Evolutionary conservation across 2,329 filamentous ascomycete genomes (phyloP).

Genomic region (Colletotrichum sp.): DNA sequence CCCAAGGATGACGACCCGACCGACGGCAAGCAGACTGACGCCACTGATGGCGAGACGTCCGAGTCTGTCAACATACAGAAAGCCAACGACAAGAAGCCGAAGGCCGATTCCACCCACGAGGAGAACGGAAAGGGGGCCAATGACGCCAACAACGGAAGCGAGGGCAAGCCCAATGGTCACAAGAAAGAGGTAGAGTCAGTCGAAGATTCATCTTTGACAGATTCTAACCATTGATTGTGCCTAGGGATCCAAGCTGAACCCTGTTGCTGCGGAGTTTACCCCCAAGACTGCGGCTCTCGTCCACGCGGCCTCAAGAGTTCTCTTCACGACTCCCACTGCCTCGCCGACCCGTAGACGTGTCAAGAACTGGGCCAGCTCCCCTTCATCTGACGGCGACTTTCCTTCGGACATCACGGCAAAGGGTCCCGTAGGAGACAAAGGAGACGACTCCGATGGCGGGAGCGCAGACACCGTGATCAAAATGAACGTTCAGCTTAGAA

Average conservation of each 20-base stretch:
- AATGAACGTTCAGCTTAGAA: background rate
- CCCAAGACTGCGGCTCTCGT: slow-evolving; percentile 40
- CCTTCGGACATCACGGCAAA: background rate
- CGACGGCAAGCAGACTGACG: background rate
- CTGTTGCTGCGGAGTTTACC: slow-evolving; percentile 60
- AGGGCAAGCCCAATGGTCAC: slow-evolving; percentile 35
- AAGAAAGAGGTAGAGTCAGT: slow-evolving; percentile 56
- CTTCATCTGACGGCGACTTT: background rate
- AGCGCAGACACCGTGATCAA: slow-evolving; percentile 11
- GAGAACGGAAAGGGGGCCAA: background rate
- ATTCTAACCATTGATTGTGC: slow-evolving; percentile 45
- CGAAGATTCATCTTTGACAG: slow-evolving; percentile 27
- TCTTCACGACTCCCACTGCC: slow-evolving; percentile 5
- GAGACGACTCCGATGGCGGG: background rate
- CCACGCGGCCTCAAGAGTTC: background rate
- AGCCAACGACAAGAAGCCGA: slow-evolving; percentile 24
- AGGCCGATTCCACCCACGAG: slow-evolving; percentile 31
- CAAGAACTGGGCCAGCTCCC: slow-evolving; percentile 8
- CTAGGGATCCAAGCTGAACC: slow-evolving; percentile 60
- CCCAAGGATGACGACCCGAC: slow-evolving; percentile 41
- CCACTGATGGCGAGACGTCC: slow-evolving; percentile 42
- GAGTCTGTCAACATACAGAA: slow-evolving; percentile 38
- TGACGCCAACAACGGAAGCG: slow-evolving; percentile 11
- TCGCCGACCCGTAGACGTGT: background rate
- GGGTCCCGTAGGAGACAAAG: background rate